These are phyloP conservation scores for Hemisphaericaspora nanyangensis DNA, from an alignment of 805 yeast genomes.

Conservation along the genomic window DNA sequence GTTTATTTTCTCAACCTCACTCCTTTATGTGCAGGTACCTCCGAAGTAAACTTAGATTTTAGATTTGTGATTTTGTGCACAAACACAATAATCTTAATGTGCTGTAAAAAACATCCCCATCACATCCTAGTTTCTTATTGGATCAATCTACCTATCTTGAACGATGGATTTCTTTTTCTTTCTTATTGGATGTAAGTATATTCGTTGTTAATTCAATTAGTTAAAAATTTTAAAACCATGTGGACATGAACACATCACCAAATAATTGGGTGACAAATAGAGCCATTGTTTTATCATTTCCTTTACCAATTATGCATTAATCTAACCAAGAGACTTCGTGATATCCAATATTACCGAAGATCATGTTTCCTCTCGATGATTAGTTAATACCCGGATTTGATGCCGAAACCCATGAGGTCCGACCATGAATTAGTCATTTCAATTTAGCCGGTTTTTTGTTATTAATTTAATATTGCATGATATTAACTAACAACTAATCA, in stretches of 20 bases:
- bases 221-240: no score
- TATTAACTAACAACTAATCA: conserved; percentile 8
- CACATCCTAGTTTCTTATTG: no score
- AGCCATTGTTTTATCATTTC: background rate
- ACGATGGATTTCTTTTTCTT: conserved; percentile 31
- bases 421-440: no score
- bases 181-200: conserved; percentile 30
- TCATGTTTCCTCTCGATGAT: background rate
- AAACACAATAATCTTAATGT: no score
- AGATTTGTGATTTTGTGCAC: no score
- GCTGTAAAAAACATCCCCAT: no score
- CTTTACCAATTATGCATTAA: background rate
- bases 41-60: no score
- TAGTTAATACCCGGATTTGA: background rate
- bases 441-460: background rate
- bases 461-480: background rate
- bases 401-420: background rate
- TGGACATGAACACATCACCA: background rate
- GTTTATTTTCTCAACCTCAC: no score
- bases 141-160: background rate
- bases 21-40: no score
- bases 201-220: no score
- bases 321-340: background rate
- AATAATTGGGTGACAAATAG: background rate
- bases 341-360: background rate